These are phyloP conservation scores for Saprolegnia diclina DNA, from an alignment of 352 stramenopile genomes.

Conservation along the genomic window DNA sequence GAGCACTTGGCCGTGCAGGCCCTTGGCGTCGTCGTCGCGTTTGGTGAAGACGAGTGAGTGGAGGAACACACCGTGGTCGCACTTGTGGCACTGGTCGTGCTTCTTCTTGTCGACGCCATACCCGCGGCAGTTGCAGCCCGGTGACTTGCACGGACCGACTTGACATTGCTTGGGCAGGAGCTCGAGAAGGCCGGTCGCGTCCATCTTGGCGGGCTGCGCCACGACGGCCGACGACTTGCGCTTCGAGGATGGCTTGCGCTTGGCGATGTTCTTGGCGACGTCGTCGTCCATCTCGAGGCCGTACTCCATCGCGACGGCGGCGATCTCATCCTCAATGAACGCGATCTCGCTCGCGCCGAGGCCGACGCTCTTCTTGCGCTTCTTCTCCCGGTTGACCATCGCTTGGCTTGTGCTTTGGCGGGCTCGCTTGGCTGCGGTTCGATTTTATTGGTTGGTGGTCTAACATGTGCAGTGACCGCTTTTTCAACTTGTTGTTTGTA, in stretches of 20 bases:
- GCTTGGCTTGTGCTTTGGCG: background rate
- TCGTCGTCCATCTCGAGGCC: slow-evolving; percentile 63
- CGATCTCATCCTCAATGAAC: slow-evolving; percentile 85
- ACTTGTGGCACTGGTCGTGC: slow-evolving; percentile 47
- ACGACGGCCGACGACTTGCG: slow-evolving; percentile 36
- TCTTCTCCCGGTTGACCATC: slow-evolving; percentile 29
- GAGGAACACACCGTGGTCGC: slow-evolving; percentile 63
- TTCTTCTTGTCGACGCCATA: slow-evolving; percentile 31
- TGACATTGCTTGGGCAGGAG: slow-evolving; percentile 51
- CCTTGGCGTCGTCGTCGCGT: slow-evolving; percentile 33
- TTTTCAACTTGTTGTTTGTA: background rate
- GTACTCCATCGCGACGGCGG: slow-evolving; percentile 68
- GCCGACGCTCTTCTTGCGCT: slow-evolving; percentile 64
- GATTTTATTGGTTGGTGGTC: background rate
- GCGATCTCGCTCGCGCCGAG: slow-evolving; percentile 70
- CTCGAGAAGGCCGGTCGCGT: slow-evolving; percentile 34
- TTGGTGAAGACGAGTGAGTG: slow-evolving; percentile 41
- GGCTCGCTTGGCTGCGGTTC: background rate
- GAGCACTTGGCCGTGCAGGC: slow-evolving; percentile 44
- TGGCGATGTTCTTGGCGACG: slow-evolving; percentile 50
- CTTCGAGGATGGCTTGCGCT: slow-evolving; percentile 43
- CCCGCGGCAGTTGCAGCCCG: slow-evolving; percentile 46
- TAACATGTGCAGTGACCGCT: too few relatives aligned
- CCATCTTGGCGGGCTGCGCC: slow-evolving; percentile 19
- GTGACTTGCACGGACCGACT: slow-evolving; percentile 49